Conservation (phyloP, 2,329 filamentous ascomycete genomes). For the Didymella pomorum region DNA sequence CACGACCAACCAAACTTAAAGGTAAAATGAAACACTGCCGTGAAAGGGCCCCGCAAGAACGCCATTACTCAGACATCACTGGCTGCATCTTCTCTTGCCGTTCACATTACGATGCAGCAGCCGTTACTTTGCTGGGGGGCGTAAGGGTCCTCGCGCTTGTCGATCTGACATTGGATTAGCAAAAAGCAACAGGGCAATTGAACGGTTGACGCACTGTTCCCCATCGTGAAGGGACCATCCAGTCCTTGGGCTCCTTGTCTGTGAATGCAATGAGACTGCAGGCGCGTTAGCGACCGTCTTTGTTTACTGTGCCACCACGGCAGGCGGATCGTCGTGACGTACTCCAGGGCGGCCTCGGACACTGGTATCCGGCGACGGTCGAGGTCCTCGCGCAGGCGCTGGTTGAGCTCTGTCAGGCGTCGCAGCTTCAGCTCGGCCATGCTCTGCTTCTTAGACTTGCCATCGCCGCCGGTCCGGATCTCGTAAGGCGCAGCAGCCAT, state of each 20-base stretch:
- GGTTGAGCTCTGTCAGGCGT: constrained; percentile 95
- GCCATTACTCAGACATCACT: constrained; percentile 49
- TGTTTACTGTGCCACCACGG: neutral
- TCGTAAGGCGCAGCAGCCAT: constrained; percentile 71
- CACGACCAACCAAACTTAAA: constrained; percentile 36
- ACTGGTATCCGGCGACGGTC: constrained; percentile 95
- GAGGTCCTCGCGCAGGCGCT: constrained; percentile 91
- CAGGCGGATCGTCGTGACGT: constrained; percentile 28
- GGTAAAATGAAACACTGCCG: constrained; percentile 48
- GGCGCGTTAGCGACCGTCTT: constrained; percentile 32
- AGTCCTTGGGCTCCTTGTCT: constrained; percentile 92
- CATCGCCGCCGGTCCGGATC: constrained; percentile 69
- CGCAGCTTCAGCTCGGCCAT: constrained; percentile 99
- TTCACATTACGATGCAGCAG: constrained; percentile 94
- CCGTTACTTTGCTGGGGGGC: constrained; percentile 90
- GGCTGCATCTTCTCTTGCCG: constrained; percentile 39
- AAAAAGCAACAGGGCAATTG: neutral
- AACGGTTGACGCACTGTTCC: constrained; percentile 68
- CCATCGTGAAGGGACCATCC: constrained; percentile 99
- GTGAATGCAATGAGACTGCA: constrained; percentile 95
- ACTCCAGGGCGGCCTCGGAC: constrained; percentile 79
- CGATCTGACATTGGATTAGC: constrained; percentile 65
- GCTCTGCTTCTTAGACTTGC: constrained; percentile 95
- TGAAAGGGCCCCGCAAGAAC: constrained; percentile 50
- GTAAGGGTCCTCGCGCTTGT: constrained; percentile 97